These are phyloP conservation scores for Tympanopsis confertula DNA, from an alignment of 2,329 filamentous ascomycete species.

Conservation along the genomic window DNA sequence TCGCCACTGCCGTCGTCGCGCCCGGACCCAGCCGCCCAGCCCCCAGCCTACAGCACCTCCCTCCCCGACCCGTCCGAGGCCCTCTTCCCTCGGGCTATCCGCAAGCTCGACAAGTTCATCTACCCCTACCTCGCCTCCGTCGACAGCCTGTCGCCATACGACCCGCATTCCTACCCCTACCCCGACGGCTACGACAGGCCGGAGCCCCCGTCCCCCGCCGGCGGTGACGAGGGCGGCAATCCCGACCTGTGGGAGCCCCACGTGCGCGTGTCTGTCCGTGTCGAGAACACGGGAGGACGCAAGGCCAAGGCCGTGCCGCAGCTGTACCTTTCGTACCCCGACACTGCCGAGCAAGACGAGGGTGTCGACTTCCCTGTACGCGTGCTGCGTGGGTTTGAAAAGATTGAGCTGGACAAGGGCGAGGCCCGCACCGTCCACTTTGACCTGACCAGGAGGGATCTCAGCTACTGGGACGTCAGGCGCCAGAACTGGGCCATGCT, in stretches of 20 bases:
- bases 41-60: conserved; percentile 41
- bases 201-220: conserved; percentile 46
- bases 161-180: conserved; percentile 29
- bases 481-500: conserved; percentile 60
- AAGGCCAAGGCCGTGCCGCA: conserved; percentile 32
- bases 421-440: conserved; percentile 41
- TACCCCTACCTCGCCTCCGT: conserved; percentile 56
- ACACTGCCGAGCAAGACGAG: conserved; percentile 7
- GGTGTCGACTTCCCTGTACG: conserved; percentile 52
- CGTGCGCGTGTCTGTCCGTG: conserved; percentile 32
- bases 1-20: conserved; percentile 22
- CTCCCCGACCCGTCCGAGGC: conserved; percentile 43
- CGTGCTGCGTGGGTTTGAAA: conserved; percentile 64
- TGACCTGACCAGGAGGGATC: conserved; percentile 51
- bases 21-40: conserved; percentile 25
- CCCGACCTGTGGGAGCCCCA: conserved; percentile 50
- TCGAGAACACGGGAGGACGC: conserved; percentile 39
- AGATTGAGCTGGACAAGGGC: conserved; percentile 45
- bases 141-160: conserved; percentile 29
- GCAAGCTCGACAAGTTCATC: conserved; percentile 56
- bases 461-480: conserved; percentile 62
- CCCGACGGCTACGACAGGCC: conserved; percentile 40
- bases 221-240: conserved; percentile 59
- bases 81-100: conserved; percentile 48
- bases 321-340: conserved; percentile 32